Evolutionary conservation across 164 flowering plant species (phyloP), one percentile per base, ranked within the genome.

Genomic region (Nymphaea colorata): DNA sequence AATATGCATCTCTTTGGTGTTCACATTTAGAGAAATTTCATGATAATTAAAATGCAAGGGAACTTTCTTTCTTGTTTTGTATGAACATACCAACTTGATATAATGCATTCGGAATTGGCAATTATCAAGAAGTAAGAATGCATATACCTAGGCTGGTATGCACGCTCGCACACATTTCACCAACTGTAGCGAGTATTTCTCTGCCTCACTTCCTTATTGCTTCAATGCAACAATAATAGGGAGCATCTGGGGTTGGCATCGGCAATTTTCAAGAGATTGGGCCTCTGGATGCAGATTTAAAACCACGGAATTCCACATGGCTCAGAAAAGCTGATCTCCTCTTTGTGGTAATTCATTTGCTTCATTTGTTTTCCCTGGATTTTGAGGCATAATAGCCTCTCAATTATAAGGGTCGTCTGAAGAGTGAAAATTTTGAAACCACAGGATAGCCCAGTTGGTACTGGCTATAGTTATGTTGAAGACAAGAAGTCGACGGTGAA

Each of bases 401-500:
- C 2, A 6, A 2, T 47, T 7, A 6, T 47, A 47, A 2, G 7
- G 55, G 55, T 47, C 12, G 3, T 6, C 12, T 47, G 55, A 12
- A 47, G 55, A 12, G 4, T 47, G 55, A 47, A 61, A 61, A 8
- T 2, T 61, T 61, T 61, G 64, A 36, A 17, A 11, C 41, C 41
- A 36, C 45, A 93, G 98, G 98, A 93, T 67, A 84, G 82, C 68
- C 98, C 98, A 65, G 94, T 93, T 8, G 98, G 98, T 60, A 84
- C 98, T 25, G 97, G 98, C 47, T 93, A 70, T 70, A 93, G 97
- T 74, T 93, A 69, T 77, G 97, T 88, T 77, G 94, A 91, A 73
- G 89, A 90, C 17, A 43, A 65, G 7, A 65, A 62, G 0, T 66
- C 81, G 68, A 68, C 81, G 5, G 97, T 87, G 76, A 87, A 86